A percentile compares a stretch with the other conserved stretches of the same genome.
These are phyloP conservation scores for Aspergillus indologenus DNA, from an alignment of 495 filamentous ascomycete genomes.

Conservation along the genomic window DNA sequence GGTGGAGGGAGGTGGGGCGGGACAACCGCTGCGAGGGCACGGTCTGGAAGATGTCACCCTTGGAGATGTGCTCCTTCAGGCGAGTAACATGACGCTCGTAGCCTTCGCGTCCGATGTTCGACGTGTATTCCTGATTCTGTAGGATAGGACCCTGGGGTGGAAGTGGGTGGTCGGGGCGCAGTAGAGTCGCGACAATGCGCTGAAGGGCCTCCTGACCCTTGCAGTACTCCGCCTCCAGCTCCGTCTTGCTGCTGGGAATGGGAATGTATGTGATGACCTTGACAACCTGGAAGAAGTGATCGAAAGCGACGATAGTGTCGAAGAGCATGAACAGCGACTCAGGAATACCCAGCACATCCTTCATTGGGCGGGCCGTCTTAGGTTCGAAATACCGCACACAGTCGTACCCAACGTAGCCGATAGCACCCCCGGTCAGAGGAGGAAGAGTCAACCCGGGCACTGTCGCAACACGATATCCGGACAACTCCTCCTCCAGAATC, in stretches of 20 bases:
- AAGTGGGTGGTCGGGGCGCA: slow-evolving; percentile 68
- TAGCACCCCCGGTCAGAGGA: slow-evolving; percentile 82
- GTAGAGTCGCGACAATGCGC: slow-evolving; percentile 63
- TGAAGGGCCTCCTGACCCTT: slow-evolving; percentile 60
- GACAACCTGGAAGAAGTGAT: slow-evolving; percentile 88
- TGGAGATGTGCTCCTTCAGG: slow-evolving; percentile 82
- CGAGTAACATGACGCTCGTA: slow-evolving; percentile 81
- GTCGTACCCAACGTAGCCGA: slow-evolving; percentile 96
- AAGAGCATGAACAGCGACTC: slow-evolving; percentile 98
- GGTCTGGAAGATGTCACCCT: slow-evolving; percentile 94
- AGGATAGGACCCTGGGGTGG: slow-evolving; percentile 72
- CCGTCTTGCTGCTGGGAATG: slow-evolving; percentile 45
- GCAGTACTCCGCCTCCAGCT: slow-evolving; percentile 60
- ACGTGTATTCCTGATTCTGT: slow-evolving; percentile 73
- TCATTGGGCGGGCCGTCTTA: slow-evolving; percentile 78
- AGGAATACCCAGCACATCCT: slow-evolving; percentile 82
- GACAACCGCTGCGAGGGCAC: slow-evolving; percentile 93
- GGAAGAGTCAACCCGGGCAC: slow-evolving; percentile 79
- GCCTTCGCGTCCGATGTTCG: slow-evolving; percentile 84
- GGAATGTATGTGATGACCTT: slow-evolving; percentile 88
- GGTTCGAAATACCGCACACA: slow-evolving; percentile 98
- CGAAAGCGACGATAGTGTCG: slow-evolving; percentile 91
- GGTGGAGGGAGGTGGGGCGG: slow-evolving; percentile 83
- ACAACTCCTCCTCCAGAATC: slow-evolving; percentile 72
- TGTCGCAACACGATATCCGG: slow-evolving; percentile 69